Base-by-base conservation (phyloP, 2,329 filamentous ascomycete genomes). In the Exophiala mesophila region DNA sequence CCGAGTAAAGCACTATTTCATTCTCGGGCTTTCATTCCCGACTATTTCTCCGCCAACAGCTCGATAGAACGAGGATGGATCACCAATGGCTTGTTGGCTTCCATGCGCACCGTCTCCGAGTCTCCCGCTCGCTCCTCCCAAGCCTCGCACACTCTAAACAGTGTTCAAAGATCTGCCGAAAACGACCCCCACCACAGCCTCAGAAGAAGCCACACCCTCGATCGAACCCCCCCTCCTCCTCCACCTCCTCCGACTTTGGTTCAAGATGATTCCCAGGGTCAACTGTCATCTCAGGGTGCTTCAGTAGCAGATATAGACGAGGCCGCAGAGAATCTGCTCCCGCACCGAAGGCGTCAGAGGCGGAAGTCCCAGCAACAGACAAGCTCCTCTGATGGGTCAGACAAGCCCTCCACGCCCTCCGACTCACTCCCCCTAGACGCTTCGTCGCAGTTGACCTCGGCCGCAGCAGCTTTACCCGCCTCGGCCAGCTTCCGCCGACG, bases 401-500 rank as follows among this genome's bases (percentile, higher is more conserved):
- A 26, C 23, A 12, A 12, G 7, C 21, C 23, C 17, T n/a, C 19
- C 2, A n/a, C 24, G 3, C 36, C 38, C 6, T 37, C 66, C 36
- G 53, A 57, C 16, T 58, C 58, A 16, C 63, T 77, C 4, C 73
- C 78, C 5, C 74, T 67, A 13, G 78, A 83, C 63, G 79, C 79
- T 10, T 82, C 79, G 1, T 74, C 77, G 16, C 73, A 72, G 47
- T 64, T 83, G 29, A 77, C 78, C 5, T 70, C 68, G 31, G 62
- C 77, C 39, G 79, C 78, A 5, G 72, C 74, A 9, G 62, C 68
- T 16, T 72, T 80, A 41, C 77, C 78, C 8, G 65, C 69, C 21
- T 63, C 49, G 15, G 65, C 71, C 37, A 80, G 78, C 16, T 54
- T 80, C 31, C 73, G 74, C 48, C 85, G 88, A 44, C 75, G 79